Base-by-base conservation (phyloP, 2,329 filamentous ascomycete species). In the Orbilia ellipsospora region DNA sequence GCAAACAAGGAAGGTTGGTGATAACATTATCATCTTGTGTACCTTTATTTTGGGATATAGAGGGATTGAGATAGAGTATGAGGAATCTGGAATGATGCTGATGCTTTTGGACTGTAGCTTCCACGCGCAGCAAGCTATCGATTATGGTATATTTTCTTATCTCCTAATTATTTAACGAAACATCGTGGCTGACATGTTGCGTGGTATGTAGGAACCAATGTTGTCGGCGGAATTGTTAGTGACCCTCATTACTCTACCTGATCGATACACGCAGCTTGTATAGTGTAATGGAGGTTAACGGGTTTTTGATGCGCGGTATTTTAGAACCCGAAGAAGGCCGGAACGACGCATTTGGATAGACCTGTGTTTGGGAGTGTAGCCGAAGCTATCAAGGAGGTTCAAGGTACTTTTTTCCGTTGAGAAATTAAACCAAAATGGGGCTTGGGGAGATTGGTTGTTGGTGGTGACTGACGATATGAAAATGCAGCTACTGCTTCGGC, bases 71-170 rank as follows among this genome's bases (percentile, higher is more conserved):
- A 31, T 6, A 8, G 16, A 13, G 23, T 23, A 8, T 28, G 20
- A 31, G 42, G 42, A 13, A 48, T 5, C 16, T 44, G 26, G 44
- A 28, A 3, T 5, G 16, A 40, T 73, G 62, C 61, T 73, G 62
- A 73, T 44, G 50, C n/a, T 10, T 20, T 40, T 20, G 16, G 20
- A n/a, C 42, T 45, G 26, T 80, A 98, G 94, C 81, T 99, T 99
- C 88, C 95, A 99, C 84, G 95, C 95, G 79, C 88, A 93, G 83
- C 94, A 97, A 86, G 95, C 95, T 80, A 97, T 99, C 84, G 95
- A 96, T 84, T 99, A 99, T 85, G 95, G 93, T 96, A 92, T 83
- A 80, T 79, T 50, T 77, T 78, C 76, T 54, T 52, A 31, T 12
- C 2, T 12, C 66, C 77, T 4, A 23, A 72, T 80, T 81, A 81